Evolutionary conservation across 1,139 yeast genomes (phyloP).

Genomic region (Arxiozyma telluris): DNA sequence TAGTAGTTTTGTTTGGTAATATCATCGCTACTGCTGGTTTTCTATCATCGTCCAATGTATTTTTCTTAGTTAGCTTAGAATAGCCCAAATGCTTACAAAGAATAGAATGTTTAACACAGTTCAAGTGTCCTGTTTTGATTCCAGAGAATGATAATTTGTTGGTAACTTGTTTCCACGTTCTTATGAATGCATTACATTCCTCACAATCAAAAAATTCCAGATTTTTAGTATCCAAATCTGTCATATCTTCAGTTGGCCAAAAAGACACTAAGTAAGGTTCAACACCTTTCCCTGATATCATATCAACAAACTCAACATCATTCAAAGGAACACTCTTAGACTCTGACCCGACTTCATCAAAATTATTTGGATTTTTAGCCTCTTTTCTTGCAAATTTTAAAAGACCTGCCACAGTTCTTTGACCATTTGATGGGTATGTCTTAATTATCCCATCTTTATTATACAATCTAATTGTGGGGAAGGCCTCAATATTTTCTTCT

Average conservation of each 20-base stretch:
- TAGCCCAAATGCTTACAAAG: constrained; percentile 47
- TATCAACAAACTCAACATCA: constrained; percentile 36
- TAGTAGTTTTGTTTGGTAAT: constrained; percentile 31
- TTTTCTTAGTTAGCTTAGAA: constrained; percentile 23
- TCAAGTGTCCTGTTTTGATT: constrained; percentile 49
- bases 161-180: constrained; percentile 49
- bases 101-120: constrained; percentile 43
- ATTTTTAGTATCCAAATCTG: constrained; percentile 31
- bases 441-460: constrained; percentile 40
- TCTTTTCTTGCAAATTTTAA: constrained; percentile 46
- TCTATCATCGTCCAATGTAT: constrained; percentile 16
- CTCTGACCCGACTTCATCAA: constrained; percentile 20
- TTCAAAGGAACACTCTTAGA: constrained; percentile 28
- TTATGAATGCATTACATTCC: constrained; percentile 43
- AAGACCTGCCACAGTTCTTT: constrained; percentile 42
- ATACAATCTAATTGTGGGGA: constrained; percentile 55
- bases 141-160: constrained; percentile 37
- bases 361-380: constrained; percentile 39
- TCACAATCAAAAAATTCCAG: constrained; percentile 38
- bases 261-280: constrained; percentile 51
- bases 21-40: constrained; percentile 34
- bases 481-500: constrained; percentile 46
- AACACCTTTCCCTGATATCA: constrained; percentile 38
- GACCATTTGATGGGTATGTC: constrained; percentile 39
- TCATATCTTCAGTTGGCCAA: constrained; percentile 48